phyloP scores from a whole-genome alignment of 2,329 filamentous ascomycete species.

The Aspergillus caelatus region DNA sequence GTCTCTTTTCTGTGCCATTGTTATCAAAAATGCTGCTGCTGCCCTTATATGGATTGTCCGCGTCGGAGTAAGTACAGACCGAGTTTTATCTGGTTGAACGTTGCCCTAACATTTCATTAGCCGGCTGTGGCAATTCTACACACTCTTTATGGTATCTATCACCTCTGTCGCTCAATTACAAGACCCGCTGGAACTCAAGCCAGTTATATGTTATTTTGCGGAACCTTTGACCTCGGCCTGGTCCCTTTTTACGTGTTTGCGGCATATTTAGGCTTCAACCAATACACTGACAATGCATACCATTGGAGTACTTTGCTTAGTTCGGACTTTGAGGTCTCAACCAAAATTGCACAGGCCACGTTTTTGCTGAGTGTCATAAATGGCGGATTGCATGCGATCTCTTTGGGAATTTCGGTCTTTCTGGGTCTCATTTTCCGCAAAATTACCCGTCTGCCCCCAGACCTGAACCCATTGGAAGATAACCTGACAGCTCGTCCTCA shows the following conservation, averaged over 20 bases:
- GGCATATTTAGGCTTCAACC: constrained; percentile 55
- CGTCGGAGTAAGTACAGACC: constrained; percentile 64
- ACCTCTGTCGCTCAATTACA: constrained; percentile 70
- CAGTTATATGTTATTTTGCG: constrained; percentile 86
- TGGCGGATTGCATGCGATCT: constrained; percentile 70
- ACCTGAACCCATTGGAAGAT: constrained; percentile 92
- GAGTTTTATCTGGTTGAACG: not conserved
- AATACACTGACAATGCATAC: constrained; percentile 48
- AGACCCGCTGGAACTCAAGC: constrained; percentile 79
- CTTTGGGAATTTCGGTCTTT: constrained; percentile 72
- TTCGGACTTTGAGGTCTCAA: constrained; percentile 55
- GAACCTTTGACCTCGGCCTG: constrained; percentile 69
- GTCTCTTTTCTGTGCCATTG: constrained; percentile 73
- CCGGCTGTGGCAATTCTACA: constrained; percentile 74
- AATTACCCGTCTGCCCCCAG: constrained; percentile 80
- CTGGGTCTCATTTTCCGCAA: constrained; percentile 78
- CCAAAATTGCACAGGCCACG: constrained; percentile 65
- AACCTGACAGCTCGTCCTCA: constrained; percentile 75
- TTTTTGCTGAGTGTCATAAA: constrained; percentile 69
- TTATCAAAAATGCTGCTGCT: constrained; percentile 69
- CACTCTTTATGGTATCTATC: constrained; percentile 77
- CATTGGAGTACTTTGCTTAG: constrained; percentile 70
- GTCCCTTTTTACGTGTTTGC: constrained; percentile 67
- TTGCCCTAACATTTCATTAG: constrained; percentile 47
- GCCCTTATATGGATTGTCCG: constrained; percentile 75